phyloP scores from a whole-genome alignment of 2,329 filamentous ascomycete species.

The Colletotrichum melonis region DNA sequence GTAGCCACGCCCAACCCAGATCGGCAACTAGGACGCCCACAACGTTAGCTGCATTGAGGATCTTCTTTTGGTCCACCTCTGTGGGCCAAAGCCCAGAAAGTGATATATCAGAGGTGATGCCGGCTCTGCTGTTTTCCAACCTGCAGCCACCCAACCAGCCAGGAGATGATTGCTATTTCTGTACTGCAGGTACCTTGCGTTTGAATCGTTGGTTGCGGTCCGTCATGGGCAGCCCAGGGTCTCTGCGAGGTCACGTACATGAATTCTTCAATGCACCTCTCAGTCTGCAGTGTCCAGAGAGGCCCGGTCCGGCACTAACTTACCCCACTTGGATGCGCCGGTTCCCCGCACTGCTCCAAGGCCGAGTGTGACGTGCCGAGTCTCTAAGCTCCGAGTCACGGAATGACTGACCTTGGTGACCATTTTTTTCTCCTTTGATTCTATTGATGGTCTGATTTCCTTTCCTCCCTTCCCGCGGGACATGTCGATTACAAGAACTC shows the following conservation, averaged over 20 bases:
- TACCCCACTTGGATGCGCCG: background rate
- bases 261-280: background rate
- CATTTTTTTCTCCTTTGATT: background rate
- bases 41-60: background rate
- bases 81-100: background rate
- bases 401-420: background rate
- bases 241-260: background rate
- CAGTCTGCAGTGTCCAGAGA: background rate
- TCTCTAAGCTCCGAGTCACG: background rate
- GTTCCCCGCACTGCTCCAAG: conserved; percentile 12
- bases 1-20: background rate
- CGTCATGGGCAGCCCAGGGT: background rate
- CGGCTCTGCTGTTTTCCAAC: background rate
- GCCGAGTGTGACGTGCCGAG: background rate
- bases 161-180: background rate
- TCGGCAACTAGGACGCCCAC: background rate
- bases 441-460: background rate
- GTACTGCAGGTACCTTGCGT: background rate
- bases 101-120: background rate
- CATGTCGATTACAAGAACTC: conserved; percentile 7
- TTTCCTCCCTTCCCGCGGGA: background rate
- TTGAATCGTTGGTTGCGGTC: background rate
- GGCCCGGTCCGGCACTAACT: background rate
- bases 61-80: background rate
- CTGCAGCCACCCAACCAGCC: background rate